A percentile compares a stretch with the other conserved stretches of the same genome.
Evolutionary conservation across 2,329 filamentous ascomycete species (phyloP).

Genomic region (Alternaria tenuissima): DNA sequence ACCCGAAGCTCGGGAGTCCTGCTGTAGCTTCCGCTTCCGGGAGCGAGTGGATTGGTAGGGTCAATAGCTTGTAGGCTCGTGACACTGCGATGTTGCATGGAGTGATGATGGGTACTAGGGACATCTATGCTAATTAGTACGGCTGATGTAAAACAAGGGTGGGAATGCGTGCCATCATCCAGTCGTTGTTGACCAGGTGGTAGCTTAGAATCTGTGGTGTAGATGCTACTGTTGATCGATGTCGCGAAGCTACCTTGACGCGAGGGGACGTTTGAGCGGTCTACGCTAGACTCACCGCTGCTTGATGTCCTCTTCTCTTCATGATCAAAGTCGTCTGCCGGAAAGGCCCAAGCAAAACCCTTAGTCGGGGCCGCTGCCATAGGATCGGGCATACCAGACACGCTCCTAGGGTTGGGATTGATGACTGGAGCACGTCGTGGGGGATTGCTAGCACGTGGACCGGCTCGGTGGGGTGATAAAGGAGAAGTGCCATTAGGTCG

Average conservation of each 20-base stretch:
- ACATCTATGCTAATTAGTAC: slow-evolving; percentile 49
- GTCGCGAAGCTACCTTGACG: slow-evolving; percentile 79
- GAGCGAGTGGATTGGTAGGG: slow-evolving; percentile 57
- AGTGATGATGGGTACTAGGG: slow-evolving; percentile 72
- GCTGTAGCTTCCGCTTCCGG: slow-evolving; percentile 77
- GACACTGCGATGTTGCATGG: slow-evolving; percentile 76
- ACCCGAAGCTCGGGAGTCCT: slow-evolving; percentile 82
- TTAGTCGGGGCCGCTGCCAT: slow-evolving; percentile 79
- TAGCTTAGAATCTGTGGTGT: slow-evolving; percentile 75
- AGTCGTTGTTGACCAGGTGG: slow-evolving; percentile 76
- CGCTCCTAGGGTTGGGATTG: slow-evolving; percentile 69
- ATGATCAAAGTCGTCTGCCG: slow-evolving; percentile 69
- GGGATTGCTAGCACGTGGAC: slow-evolving; percentile 47
- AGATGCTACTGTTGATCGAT: slow-evolving; percentile 81
- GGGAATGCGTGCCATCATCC: slow-evolving; percentile 63
- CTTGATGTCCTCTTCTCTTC: slow-evolving; percentile 59
- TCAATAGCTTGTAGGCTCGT: slow-evolving; percentile 70
- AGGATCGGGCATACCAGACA: slow-evolving; percentile 69
- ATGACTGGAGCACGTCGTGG: slow-evolving; percentile 76
- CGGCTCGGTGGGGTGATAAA: slow-evolving; percentile 55
- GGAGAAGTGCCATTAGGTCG: slow-evolving; percentile 57
- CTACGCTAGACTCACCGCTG: slow-evolving; percentile 58
- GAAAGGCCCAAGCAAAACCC: slow-evolving; percentile 85
- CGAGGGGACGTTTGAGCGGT: slow-evolving; percentile 66
- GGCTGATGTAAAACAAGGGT: slow-evolving; percentile 6